Base-by-base conservation (phyloP, 129 eudicot genomes). In the Calendula officinalis region DNA sequence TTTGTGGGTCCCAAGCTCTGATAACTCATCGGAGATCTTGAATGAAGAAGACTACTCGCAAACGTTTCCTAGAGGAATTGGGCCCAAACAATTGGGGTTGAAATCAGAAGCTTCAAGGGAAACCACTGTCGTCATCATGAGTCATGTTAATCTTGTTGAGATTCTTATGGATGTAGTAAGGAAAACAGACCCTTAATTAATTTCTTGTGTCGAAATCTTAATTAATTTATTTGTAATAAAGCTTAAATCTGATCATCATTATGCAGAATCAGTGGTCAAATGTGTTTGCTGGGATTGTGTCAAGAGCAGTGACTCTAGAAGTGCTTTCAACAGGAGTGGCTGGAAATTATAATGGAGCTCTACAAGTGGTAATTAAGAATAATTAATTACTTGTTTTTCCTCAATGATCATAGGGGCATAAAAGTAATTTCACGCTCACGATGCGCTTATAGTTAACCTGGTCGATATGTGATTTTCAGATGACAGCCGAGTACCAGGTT, bases 311-410 rank as follows among this genome's bases (percentile, higher is more conserved):
- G 47, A 79, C 78, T 8, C 62, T 82, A 33, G 96, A 88, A 40
- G 82, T 88, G n/a, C 61, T 88, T 60, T 84, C 92, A 56, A 68
- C 82, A 6, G 96, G 96, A 13, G 77, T 79, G 17, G 78, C 72
- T 8, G 96, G 85, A 50, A 79, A 61, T 66, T 88, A 82, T 71
- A 88, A 91, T 73, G 98, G 98, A 57, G 98, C 98, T 53, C 64
- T 91, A 14, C 98, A 91, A 91, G 98, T 91, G 95, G 98, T 91
- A 88, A n/a, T n/a, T n/a, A n/a, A 8, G 45, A 22, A 56, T 27
- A 10, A 15, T 3, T 30, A 32, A n/a, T n/a, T n/a, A n/a, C n/a
- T n/a, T n/a, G n/a, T n/a, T n/a, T n/a, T 16, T 34, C 34, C 32
- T 32, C 10, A 22, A 49, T 5, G 34, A 5, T 8, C 33, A 16